Conservation (phyloP, 2,329 filamentous ascomycete species). For the Aureobasidium leucospermi region DNA sequence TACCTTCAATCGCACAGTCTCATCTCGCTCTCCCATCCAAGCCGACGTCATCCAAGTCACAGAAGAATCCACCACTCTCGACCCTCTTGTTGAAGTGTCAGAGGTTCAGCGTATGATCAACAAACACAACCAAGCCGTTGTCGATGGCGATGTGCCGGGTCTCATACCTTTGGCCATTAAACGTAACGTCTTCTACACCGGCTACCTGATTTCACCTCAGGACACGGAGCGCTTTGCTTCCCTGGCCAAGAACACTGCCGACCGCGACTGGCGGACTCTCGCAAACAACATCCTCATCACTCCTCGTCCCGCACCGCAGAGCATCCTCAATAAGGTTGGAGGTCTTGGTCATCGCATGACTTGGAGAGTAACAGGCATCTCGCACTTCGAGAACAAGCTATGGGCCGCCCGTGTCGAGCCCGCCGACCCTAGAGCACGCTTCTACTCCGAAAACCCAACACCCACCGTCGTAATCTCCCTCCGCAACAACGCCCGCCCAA, state of each 20-base stretch:
- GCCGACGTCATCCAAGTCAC: conserved; percentile 82
- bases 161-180: conserved; percentile 61
- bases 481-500: conserved; percentile 64
- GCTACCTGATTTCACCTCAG: conserved; percentile 69
- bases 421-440: conserved; percentile 56
- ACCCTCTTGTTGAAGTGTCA: conserved; percentile 71
- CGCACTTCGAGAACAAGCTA: conserved; percentile 67
- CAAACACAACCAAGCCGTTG: conserved; percentile 63
- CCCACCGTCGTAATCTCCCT: conserved; percentile 80
- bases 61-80: conserved; percentile 64
- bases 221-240: conserved; percentile 67
- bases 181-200: conserved; percentile 70
- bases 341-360: conserved; percentile 75
- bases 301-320: conserved; percentile 63
- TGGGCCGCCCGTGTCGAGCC: conserved; percentile 82
- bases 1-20: conserved; percentile 57
- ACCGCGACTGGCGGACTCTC: conserved; percentile 63
- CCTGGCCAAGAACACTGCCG: conserved; percentile 52
- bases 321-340: conserved; percentile 74
- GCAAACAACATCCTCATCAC: conserved; percentile 90
- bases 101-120: conserved; percentile 88
- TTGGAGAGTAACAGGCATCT: conserved; percentile 77
- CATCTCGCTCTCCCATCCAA: conserved; percentile 55
- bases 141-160: conserved; percentile 37
- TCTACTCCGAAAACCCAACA: conserved; percentile 70